phyloP scores from a whole-genome alignment of 768 basidiomycete species.

The Pholiota microspora region DNA sequence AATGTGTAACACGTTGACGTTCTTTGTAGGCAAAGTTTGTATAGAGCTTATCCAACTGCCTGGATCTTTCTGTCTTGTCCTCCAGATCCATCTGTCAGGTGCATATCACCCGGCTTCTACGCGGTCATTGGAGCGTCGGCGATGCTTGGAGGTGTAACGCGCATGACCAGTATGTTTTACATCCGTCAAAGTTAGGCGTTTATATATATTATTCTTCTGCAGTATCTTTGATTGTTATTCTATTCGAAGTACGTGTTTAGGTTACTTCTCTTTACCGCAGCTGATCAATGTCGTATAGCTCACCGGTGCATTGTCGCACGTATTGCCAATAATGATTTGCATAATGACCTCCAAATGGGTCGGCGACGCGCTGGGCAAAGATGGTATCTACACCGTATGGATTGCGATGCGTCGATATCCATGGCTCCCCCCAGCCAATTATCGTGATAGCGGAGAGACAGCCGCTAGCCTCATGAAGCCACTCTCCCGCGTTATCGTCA shows the following conservation, averaged over 20 bases:
- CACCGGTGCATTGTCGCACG: conserved; percentile 78
- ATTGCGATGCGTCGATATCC: conserved; percentile 70
- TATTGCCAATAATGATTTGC: conserved; percentile 79
- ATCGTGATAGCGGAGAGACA: conserved; percentile 62
- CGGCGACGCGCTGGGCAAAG: conserved; percentile 65
- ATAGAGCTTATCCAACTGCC: conserved; percentile 62
- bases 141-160: conserved; percentile 73
- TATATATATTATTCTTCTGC: conserved; percentile 5
- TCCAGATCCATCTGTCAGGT: conserved; percentile 64
- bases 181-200: background rate
- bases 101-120: conserved; percentile 76
- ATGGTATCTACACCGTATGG: conserved; percentile 72
- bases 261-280: background rate
- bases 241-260: conserved; percentile 57
- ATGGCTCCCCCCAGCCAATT: conserved; percentile 65
- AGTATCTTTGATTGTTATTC: conserved; percentile 77
- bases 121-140: conserved; percentile 75
- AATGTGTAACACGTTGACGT: conserved; percentile 1
- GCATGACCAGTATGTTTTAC: conserved; percentile 63
- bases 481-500: conserved; percentile 44
- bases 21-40: conserved; percentile 54
- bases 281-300: conserved; percentile 37
- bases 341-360: conserved; percentile 80
- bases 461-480: conserved; percentile 63
- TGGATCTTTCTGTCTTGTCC: conserved; percentile 75